Base-by-base conservation (phyloP, 805 yeast genomes). In the Priceomyces medius region DNA sequence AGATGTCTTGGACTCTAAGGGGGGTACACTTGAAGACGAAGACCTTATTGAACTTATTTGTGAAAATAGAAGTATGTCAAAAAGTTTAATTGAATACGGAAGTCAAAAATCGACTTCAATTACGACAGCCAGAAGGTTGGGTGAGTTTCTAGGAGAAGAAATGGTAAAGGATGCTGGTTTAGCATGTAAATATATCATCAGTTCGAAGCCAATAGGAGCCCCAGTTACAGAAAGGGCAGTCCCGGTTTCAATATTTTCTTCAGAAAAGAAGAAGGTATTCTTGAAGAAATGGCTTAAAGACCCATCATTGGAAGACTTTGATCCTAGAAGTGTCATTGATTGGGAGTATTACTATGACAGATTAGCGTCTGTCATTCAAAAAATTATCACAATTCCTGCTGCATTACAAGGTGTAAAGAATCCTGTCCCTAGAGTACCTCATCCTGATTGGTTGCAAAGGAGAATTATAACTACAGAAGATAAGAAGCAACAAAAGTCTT, bases 91-190 rank as follows among this genome's bases (percentile, higher is more conserved):
- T 13, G 98, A 91, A 56, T 93, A 93, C 55, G 97, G 81, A 7
- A 77, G 76, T 20, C 97, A 88, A 58, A 93, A 95, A 56, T 88
- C 97, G 0, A 88, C 98, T 0, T 88, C 98, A 0, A 91, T 95
- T 48, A 89, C 98, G 0, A 93, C 99, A 0, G 99, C 99, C 0
- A 81, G 76, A 49, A 76, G 99, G 54, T 69, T 93, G 40, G 97
- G 97, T 44, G 97, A 93, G 52, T 91, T 93, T 58, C 73, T 93
- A 50, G 99, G 99, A 10, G 89, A 84, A 48, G 96, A 89, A 51
- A 91, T 91, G 96, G 95, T 89, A 2, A 90, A 88, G 54, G 98
- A 89, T 63, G 89, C 90, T 45, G 98, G 99, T 47, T 76, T 93
- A 45, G 96, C 96, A 4, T 91, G 97, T 66, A 89, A 88, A 61